Base-by-base conservation (phyloP, 2,329 filamentous ascomycete genomes). In the Camillea tinctor region DNA sequence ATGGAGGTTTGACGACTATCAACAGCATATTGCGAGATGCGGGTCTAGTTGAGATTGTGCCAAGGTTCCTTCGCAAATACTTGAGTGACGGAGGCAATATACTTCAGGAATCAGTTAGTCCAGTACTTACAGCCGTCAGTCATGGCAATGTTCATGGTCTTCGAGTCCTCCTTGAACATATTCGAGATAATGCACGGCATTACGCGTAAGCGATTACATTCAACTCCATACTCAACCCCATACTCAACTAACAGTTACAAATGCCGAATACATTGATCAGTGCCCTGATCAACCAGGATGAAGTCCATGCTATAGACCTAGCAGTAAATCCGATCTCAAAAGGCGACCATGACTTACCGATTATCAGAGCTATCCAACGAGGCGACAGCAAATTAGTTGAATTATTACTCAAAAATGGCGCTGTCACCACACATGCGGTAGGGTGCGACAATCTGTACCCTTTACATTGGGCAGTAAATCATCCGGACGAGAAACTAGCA, bases 101-200 rank as follows among this genome's bases (percentile, higher is more conserved):
- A 6, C 22, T 60, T 7, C 5, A 21, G 1, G 58, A 60, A 22
- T 1, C 7, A 3, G 2, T 5, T 4, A 44, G n/a, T 21, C 58
- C 36, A n/a, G 50, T 56, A 11, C 6, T 7, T 26, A 26, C 19
- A 7, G 53, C 54, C 15, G 40, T 50, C 23, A 1, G 1, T 1
- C 6, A 44, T n/a, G 11, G 50, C 5, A 56, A 60, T 36, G 20
- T 8, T 5, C 23, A 50, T n/a, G 58, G 58, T 8, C 54, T 60
- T 24, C 54, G 7, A n/a, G 40, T 57, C 23, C 23, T 60, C 8
- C 20, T 60, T 19, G 54, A 26, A 51, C 54, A 60, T 13, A 19
- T 60, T 9, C 23, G 20, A 5, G 15, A 57, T 15, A 57, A 60
- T 22, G 15, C 40, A n/a, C 1, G 15, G 9, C 54, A 57, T 20